phyloP scores from a whole-genome alignment of 768 basidiomycete species.

The Russula abietina region DNA sequence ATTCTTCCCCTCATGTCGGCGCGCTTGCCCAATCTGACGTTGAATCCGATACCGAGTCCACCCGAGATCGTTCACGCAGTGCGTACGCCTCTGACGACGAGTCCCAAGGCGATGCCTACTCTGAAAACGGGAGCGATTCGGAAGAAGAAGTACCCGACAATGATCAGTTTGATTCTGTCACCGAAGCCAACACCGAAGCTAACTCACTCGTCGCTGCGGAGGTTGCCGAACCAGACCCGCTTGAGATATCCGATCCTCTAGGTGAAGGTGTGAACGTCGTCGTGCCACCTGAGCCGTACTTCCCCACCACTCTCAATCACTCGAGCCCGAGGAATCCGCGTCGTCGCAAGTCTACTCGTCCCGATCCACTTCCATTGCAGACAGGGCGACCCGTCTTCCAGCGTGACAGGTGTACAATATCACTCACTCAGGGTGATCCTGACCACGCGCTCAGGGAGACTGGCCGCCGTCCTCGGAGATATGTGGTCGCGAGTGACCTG shows the following conservation, averaged over 20 bases:
- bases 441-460: conserved; percentile 42
- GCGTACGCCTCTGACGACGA: conserved; percentile 71
- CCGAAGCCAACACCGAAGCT: conserved; percentile 81
- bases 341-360: conserved; percentile 56
- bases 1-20: conserved; percentile 45
- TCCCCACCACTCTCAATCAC: conserved; percentile 63
- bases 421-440: conserved; percentile 81
- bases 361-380: conserved; percentile 57
- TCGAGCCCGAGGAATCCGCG: conserved; percentile 34
- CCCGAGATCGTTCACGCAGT: conserved; percentile 50
- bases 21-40: conserved; percentile 56
- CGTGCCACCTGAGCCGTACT: conserved; percentile 77
- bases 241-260: conserved; percentile 63
- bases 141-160: conserved; percentile 55
- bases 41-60: conserved; percentile 51
- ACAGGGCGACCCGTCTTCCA: conserved; percentile 82
- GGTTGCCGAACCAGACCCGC: conserved; percentile 47
- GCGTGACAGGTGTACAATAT: conserved; percentile 88
- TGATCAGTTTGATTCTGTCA: conserved; percentile 69
- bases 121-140: conserved; percentile 50
- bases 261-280: conserved; percentile 92
- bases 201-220: conserved; percentile 58
- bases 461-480: conserved; percentile 55
- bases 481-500: conserved; percentile 90
- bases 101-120: conserved; percentile 35